phyloP scores from a whole-genome alignment of 1,284 basidiomycete species.

The Anthracocystis panici-leucophaei region DNA sequence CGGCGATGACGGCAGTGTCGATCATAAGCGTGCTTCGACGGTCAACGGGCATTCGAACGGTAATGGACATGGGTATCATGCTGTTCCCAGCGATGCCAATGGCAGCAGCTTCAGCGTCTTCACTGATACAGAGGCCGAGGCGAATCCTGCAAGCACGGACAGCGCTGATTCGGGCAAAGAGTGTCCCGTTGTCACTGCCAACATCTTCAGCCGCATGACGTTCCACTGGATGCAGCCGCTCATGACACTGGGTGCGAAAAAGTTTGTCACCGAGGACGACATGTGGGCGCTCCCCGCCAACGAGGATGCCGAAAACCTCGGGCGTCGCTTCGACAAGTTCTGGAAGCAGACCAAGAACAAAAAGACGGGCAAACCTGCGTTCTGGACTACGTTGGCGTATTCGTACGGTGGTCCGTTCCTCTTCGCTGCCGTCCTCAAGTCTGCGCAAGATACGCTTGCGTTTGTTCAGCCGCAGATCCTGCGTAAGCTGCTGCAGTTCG shows the following conservation, averaged over 20 bases:
- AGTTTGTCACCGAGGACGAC: conserved; percentile 84
- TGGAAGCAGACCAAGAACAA: conserved; percentile 80
- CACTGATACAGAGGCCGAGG: conserved; percentile 58
- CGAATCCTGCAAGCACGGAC: conserved; percentile 72
- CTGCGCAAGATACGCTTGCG: conserved; percentile 48
- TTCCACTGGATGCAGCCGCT: conserved; percentile 82
- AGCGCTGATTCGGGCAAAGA: conserved; percentile 74
- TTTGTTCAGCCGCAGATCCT: conserved; percentile 93
- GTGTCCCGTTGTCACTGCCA: conserved; percentile 74
- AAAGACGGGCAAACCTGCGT: conserved; percentile 77
- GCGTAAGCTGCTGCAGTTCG: conserved; percentile 82
- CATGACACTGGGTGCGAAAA: conserved; percentile 77
- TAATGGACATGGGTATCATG: conserved; percentile 34
- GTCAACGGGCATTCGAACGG: conserved; percentile 9
- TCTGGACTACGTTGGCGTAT: conserved; percentile 74
- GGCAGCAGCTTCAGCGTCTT: conserved; percentile 50
- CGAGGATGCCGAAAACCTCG: conserved; percentile 74
- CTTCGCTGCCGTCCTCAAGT: conserved; percentile 55
- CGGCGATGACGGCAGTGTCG: conserved; percentile 10
- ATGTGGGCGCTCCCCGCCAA: conserved; percentile 80
- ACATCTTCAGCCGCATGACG: conserved; percentile 73
- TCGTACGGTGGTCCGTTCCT: conserved; percentile 75
- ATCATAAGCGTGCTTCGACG: conserved; percentile 5
- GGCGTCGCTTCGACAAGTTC: conserved; percentile 75
- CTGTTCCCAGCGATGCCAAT: conserved; percentile 28